phyloP scores from a whole-genome alignment of 2,329 filamentous ascomycete species.

The Podosphaera aphanis region DNA sequence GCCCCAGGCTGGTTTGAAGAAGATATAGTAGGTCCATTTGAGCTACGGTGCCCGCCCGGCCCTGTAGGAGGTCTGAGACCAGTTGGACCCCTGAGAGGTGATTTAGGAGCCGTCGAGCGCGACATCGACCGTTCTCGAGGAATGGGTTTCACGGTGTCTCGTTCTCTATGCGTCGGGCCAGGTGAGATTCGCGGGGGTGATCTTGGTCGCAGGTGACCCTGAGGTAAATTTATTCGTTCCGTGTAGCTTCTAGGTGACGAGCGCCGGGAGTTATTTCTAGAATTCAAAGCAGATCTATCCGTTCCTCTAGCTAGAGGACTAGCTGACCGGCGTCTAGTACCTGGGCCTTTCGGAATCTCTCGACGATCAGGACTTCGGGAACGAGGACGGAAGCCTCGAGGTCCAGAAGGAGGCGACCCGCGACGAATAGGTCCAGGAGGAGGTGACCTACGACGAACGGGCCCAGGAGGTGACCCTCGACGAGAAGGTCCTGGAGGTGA shows the following conservation, averaged over 20 bases:
- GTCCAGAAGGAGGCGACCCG: constrained; percentile 12
- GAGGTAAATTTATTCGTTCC: constrained; percentile 4
- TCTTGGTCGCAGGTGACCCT: not conserved
- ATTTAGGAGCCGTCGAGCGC: constrained; percentile 11
- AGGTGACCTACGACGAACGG: not conserved
- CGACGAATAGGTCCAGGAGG: not conserved
- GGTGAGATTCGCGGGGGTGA: not conserved
- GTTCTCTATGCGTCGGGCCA: constrained; percentile 6
- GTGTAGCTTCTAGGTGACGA: constrained; percentile 5
- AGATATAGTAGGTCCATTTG: constrained; percentile 13
- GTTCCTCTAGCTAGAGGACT: constrained; percentile 25
- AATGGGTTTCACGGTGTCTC: constrained; percentile 13
- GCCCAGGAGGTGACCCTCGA: constrained; percentile 7
- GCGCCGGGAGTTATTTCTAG: constrained; percentile 5
- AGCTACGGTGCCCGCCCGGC: constrained; percentile 15
- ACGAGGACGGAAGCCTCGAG: constrained; percentile 17
- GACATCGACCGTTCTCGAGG: constrained; percentile 14
- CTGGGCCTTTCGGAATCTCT: constrained; percentile 19
- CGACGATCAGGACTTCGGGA: constrained; percentile 30
- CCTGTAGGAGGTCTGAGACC: constrained; percentile 14
- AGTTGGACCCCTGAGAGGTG: constrained; percentile 16
- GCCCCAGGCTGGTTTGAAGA: constrained; percentile 3
- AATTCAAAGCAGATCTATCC: constrained; percentile 22
- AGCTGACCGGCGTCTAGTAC: constrained; percentile 27
- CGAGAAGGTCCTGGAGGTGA: not conserved